Base-by-base conservation (phyloP, 495 filamentous ascomycete genomes). In the Penicillium bialowiezense region DNA sequence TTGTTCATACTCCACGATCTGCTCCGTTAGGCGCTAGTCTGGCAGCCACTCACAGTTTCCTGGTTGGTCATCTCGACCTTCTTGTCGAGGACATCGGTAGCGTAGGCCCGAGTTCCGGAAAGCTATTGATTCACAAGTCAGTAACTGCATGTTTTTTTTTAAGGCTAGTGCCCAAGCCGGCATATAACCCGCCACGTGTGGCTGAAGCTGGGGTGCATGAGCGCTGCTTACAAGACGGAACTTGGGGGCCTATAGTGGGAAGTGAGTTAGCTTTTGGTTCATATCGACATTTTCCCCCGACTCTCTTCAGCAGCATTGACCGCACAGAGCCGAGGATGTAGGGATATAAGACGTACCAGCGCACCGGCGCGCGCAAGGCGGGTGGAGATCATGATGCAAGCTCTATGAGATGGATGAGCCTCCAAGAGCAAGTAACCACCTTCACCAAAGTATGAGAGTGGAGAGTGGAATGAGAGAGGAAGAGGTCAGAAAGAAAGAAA, bases 11-110 rank as follows among this genome's bases (percentile, higher is more conserved):
- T 44, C 19, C 9, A 13, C 41, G 20, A n/a, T 29, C 43, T 18
- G 7, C 1, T 8, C 21, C 26, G n/a, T 42, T 10, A 3, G 20
- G 32, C 21, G 20, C 21, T 35, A 49, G 9, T 13, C 17, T 33
- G 23, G 44, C 35, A 37, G 38, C 52, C 33, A 61, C 70, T 62
- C 58, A 81, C 80, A 73, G 85, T 87, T 69, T 89, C 86, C 70
- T 75, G 81, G 60, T 82, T 86, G 73, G 73, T 85, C 86, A 89
- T 90, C 72, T 89, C 86, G 68, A 90, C 86, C 80, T 89, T 89
- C 71, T 82, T 78, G 70, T 76, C 76, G 48, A 90, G 81, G 62
- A 76, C 69, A 68, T 84, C 70, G 64, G 84, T 84, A 50, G 84
- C 84, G 56, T 86, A 62, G 60, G 75, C 74, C 58, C 83, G 77